Base-by-base conservation (phyloP, 345 rosid genomes). In the Isatis tinctoria region DNA sequence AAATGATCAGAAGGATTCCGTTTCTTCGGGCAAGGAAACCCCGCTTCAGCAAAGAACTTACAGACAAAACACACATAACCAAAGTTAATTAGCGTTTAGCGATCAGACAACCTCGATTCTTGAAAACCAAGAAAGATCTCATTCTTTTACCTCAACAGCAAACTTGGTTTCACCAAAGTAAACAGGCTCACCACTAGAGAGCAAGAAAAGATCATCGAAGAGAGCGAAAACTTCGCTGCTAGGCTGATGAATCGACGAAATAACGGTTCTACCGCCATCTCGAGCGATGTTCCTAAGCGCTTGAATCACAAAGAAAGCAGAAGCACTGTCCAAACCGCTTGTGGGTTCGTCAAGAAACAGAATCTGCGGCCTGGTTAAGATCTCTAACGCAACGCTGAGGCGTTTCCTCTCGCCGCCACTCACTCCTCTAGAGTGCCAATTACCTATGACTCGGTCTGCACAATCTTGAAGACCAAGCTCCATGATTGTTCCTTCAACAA, bases 341-440 rank as follows among this genome's bases (percentile, higher is more conserved):
- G 98, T 91, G 13, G 98, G 98, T 65, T 94, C 98, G 56, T 94
- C 98, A 1, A 94, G 91, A 47, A 94, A 77, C 70, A 94, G 68
- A 70, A 94, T 69, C 54, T 95, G 90, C 26, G 98, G 98, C 72
- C 87, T 86, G 40, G 91, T 81, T 18, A 94, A 48, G 85, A 94
- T 86, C 87, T 94, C 98, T 43, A 91, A 97, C 20, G 87, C 98
- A 62, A 94, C 89, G 52, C 90, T 86, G 49, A 94, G 84, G 9
- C 97, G 81, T 79, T 94, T 94, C 67, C 96, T 76, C 71, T 94
- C 98, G 9, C 98, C 98, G 0, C 98, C 98, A 11, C 97, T 91
- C 4, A 94, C 74, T 33, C 98, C 98, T 3, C 98, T 87, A 36
- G 88, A 74, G 13, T 87, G 90, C 72, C 90, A 82, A 75, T 88